Evolutionary conservation across 148 eudicot genomes (phyloP).

Genomic region (Amaranthus cruentus): DNA sequence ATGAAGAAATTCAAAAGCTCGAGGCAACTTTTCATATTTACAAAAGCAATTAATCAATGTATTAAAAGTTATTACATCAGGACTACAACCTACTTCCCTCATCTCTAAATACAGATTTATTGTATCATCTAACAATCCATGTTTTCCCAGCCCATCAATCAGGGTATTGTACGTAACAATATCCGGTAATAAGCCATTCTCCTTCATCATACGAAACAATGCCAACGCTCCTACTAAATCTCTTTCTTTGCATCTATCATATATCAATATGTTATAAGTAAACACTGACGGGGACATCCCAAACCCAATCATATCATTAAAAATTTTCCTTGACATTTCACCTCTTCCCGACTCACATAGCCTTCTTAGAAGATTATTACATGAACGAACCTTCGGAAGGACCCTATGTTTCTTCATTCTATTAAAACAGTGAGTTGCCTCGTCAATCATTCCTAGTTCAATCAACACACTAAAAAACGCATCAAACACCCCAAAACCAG

Average conservation of each 20-base stretch:
- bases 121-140: slow-evolving; percentile 56
- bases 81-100: slow-evolving; percentile 56
- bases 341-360: slow-evolving; percentile 47
- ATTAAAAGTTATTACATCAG: slow-evolving; percentile 84
- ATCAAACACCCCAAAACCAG: slow-evolving; percentile 86
- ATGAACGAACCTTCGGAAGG: slow-evolving; percentile 73
- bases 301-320: slow-evolving; percentile 58
- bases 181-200: slow-evolving; percentile 58
- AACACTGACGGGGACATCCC: slow-evolving; percentile 65
- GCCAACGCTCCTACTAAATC: slow-evolving; percentile 51
- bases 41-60: slow-evolving; percentile 78
- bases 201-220: slow-evolving; percentile 61
- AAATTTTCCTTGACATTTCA: slow-evolving; percentile 40
- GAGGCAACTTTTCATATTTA: slow-evolving; percentile 59
- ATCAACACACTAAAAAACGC: slow-evolving; percentile 62
- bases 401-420: slow-evolving; percentile 60
- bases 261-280: slow-evolving; percentile 86
- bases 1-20: slow-evolving; percentile 61
- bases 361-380: slow-evolving; percentile 64
- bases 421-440: slow-evolving; percentile 65
- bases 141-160: slow-evolving; percentile 81
- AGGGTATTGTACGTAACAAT: slow-evolving; percentile 85
- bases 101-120: slow-evolving; percentile 54
- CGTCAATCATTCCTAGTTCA: slow-evolving; percentile 76
- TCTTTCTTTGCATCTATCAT: slow-evolving; percentile 65